A percentile compares a stretch with the other conserved stretches of the same genome.
These are phyloP conservation scores for Fusarium equiseti DNA, from an alignment of 2,329 filamentous ascomycete genomes.

Conservation along the genomic window DNA sequence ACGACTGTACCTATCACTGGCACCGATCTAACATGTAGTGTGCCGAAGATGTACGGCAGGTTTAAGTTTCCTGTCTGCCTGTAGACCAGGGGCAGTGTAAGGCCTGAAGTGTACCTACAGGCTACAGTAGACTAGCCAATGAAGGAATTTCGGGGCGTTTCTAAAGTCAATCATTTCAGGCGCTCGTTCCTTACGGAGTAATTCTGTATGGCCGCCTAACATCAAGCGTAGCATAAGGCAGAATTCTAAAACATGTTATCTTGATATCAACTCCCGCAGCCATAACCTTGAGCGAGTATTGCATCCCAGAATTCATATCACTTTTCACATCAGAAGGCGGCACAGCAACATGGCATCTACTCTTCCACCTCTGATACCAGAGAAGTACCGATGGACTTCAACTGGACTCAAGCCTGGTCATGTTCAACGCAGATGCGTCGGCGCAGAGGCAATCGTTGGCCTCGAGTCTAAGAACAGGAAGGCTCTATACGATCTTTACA, in stretches of 20 bases:
- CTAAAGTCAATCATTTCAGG: no score
- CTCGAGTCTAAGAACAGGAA: background rate
- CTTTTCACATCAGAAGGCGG: background rate
- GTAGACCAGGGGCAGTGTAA: background rate
- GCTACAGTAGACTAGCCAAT: background rate
- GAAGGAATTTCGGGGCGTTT: background rate
- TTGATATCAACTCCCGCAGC: background rate
- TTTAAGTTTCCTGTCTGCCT: background rate
- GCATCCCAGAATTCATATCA: rapidly evolving
- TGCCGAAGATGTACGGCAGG: background rate
- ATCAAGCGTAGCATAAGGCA: background rate
- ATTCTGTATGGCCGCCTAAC: background rate
- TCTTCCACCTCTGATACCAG: background rate
- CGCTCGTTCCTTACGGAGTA: no score
- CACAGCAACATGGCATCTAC: background rate
- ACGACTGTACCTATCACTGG: no score
- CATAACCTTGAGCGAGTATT: background rate
- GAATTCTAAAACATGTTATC: background rate
- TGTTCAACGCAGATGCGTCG: background rate
- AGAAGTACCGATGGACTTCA: background rate
- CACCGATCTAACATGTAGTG: background rate
- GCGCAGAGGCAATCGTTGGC: background rate
- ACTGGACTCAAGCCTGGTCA: background rate
- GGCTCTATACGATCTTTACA: background rate
- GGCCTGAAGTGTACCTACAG: background rate